Conservation (phyloP, 2,329 filamentous ascomycete species). For the Penicillium sp. region DNA sequence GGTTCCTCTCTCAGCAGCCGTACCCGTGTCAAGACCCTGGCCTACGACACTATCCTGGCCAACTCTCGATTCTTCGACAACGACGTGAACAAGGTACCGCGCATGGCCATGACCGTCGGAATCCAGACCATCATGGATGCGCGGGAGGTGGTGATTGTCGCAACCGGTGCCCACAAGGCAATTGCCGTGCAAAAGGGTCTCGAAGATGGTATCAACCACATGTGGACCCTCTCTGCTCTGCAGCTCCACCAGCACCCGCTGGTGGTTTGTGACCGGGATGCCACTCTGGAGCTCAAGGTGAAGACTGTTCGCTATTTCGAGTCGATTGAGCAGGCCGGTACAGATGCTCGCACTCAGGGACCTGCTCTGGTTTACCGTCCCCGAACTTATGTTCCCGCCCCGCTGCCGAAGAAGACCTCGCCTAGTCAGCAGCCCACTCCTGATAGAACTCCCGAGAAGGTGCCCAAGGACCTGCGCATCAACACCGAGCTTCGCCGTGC, state of each 20-base stretch:
- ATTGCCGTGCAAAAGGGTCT: constrained; percentile 74
- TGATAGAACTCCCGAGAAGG: constrained; percentile 27
- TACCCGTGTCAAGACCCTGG: constrained; percentile 79
- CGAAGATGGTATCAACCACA: constrained; percentile 78
- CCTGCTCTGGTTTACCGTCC: constrained; percentile 41
- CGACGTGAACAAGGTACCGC: constrained; percentile 68
- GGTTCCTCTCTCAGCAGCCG: constrained; percentile 72
- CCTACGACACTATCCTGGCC: constrained; percentile 79
- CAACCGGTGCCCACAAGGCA: constrained; percentile 75
- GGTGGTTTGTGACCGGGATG: constrained; percentile 79
- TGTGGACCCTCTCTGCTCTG: constrained; percentile 81
- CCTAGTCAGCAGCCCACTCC: constrained; percentile 25
- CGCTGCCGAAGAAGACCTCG: constrained; percentile 21
- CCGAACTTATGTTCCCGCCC: constrained; percentile 34
- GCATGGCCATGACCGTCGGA: constrained; percentile 78
- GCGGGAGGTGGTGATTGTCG: constrained; percentile 75
- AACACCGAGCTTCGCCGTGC: constrained; percentile 40
- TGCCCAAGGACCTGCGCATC: constrained; percentile 43
- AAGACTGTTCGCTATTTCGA: constrained; percentile 73
- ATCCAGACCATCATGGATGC: constrained; percentile 79
- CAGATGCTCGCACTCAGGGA: constrained; percentile 42
- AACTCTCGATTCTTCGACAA: constrained; percentile 81
- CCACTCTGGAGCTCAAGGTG: constrained; percentile 66
- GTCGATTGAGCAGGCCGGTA: constrained; percentile 63
- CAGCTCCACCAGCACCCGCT: constrained; percentile 77